phyloP scores from a whole-genome alignment of 768 basidiomycete genomes.

The Pleurotus pulmonarius region DNA sequence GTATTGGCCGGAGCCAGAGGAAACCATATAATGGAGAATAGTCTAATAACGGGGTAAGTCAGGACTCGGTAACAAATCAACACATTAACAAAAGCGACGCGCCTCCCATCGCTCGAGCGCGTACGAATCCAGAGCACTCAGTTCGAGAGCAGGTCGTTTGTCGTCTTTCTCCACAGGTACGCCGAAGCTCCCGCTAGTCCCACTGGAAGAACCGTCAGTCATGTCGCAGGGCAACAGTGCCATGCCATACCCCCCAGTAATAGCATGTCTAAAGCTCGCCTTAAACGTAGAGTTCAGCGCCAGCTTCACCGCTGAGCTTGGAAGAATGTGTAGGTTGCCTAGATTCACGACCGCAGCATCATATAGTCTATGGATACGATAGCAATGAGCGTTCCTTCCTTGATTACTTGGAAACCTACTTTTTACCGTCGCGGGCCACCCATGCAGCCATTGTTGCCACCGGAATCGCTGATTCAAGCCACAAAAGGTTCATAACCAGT shows the following conservation, averaged over 20 bases:
- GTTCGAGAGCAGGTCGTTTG: constrained; percentile 46
- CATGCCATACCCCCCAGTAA: constrained; percentile 75
- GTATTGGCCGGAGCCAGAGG: constrained; percentile 76
- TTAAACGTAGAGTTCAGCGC: constrained; percentile 76
- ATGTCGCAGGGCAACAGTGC: neutral
- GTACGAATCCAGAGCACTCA: constrained; percentile 71
- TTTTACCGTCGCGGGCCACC: constrained; percentile 71
- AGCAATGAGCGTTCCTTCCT: neutral
- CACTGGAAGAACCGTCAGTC: constrained; percentile 36
- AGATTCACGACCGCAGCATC: constrained; percentile 65
- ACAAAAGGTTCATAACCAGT: constrained; percentile 82
- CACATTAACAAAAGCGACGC: constrained; percentile 12
- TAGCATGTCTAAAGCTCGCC: constrained; percentile 72
- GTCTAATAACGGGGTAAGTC: constrained; percentile 46
- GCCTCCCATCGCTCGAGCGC: constrained; percentile 93
- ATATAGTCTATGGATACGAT: constrained; percentile 50
- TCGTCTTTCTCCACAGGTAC: constrained; percentile 66
- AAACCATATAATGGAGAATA: constrained; percentile 97
- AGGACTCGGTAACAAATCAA: neutral
- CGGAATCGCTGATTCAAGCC: constrained; percentile 77
- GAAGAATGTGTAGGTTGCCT: constrained; percentile 65
- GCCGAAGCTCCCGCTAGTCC: constrained; percentile 80
- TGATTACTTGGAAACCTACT: constrained; percentile 37
- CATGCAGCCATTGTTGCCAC: constrained; percentile 69
- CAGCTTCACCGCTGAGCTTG: constrained; percentile 55